These are phyloP conservation scores for Jackrogersella minutella DNA, from an alignment of 495 filamentous ascomycete species.

Conservation along the genomic window DNA sequence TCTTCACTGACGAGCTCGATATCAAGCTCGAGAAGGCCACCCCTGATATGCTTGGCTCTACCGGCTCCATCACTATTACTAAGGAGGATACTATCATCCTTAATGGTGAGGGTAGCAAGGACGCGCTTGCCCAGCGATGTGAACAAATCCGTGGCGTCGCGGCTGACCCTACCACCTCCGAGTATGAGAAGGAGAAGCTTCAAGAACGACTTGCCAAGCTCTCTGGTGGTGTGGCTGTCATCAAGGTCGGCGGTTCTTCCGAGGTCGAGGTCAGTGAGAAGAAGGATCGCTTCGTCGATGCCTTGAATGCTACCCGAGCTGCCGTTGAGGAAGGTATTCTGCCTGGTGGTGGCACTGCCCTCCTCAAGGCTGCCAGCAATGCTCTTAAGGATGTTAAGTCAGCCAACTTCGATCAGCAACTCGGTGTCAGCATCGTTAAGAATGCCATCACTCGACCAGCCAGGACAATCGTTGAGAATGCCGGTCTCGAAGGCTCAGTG, in stretches of 20 bases:
- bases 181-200: constrained; percentile 99
- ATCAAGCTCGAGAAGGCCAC: constrained; percentile 99
- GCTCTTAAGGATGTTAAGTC: constrained; percentile 82
- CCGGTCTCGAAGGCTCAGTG: constrained; percentile 93
- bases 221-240: constrained; percentile 97
- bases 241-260: constrained; percentile 96
- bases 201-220: constrained; percentile 99
- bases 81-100: constrained; percentile 99
- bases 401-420: constrained; percentile 98
- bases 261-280: constrained; percentile 99
- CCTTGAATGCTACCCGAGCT: constrained; percentile 96
- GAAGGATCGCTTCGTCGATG: constrained; percentile 99
- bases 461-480: constrained; percentile 96
- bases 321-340: constrained; percentile 99
- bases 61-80: constrained; percentile 98
- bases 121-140: constrained; percentile 90
- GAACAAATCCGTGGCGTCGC: constrained; percentile 99
- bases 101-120: constrained; percentile 97
- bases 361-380: constrained; percentile 95
- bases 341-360: constrained; percentile 95
- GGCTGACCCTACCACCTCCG: constrained; percentile 88
- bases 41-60: constrained; percentile 93
- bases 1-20: constrained; percentile 98
- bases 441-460: constrained; percentile 95
- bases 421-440: constrained; percentile 97